These are phyloP conservation scores for Clarireedia monteithiana DNA, from an alignment of 2,329 filamentous ascomycete genomes.

Conservation along the genomic window DNA sequence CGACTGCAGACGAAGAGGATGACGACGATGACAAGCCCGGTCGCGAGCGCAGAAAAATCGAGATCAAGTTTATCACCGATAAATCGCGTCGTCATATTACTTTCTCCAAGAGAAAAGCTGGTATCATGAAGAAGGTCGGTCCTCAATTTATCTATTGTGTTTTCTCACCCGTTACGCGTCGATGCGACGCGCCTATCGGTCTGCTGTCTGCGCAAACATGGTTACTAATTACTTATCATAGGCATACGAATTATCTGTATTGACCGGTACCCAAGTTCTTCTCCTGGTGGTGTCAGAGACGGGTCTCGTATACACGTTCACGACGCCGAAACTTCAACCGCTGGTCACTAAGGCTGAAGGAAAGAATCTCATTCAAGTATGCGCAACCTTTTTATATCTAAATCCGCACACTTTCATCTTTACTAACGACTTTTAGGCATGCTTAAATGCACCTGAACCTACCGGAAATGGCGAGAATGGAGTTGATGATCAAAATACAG, in stretches of 20 bases:
- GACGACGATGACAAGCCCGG: slow-evolving; percentile 97
- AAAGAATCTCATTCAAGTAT: slow-evolving; percentile 97
- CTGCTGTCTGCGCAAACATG: slow-evolving; percentile 7
- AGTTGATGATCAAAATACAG: slow-evolving; percentile 65
- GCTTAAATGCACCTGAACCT: slow-evolving; percentile 91
- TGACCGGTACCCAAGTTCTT: slow-evolving; percentile 95
- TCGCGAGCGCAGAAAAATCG: slow-evolving; percentile 97
- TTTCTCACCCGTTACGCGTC: slow-evolving; percentile 12
- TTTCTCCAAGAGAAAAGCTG: slow-evolving; percentile 98
- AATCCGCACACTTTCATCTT: background rate
- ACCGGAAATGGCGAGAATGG: slow-evolving; percentile 73
- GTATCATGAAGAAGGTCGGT: slow-evolving; percentile 99
- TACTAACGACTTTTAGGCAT: slow-evolving; percentile 58
- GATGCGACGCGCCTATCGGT: slow-evolving; percentile 15
- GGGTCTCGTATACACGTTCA: slow-evolving; percentile 95
- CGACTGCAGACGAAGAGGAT: slow-evolving; percentile 84
- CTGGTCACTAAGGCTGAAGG: slow-evolving; percentile 97
- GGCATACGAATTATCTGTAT: slow-evolving; percentile 95
- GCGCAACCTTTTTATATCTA: slow-evolving; percentile 2
- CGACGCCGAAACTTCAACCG: slow-evolving; percentile 94
- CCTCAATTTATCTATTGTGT: slow-evolving; percentile 3
- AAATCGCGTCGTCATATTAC: slow-evolving; percentile 99
- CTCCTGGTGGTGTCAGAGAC: slow-evolving; percentile 96
- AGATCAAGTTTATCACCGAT: slow-evolving; percentile 99
- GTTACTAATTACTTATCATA: slow-evolving; percentile 33